Conservation (phyloP, 768 basidiomycete species). For the Boletellus ananiceps region DNA sequence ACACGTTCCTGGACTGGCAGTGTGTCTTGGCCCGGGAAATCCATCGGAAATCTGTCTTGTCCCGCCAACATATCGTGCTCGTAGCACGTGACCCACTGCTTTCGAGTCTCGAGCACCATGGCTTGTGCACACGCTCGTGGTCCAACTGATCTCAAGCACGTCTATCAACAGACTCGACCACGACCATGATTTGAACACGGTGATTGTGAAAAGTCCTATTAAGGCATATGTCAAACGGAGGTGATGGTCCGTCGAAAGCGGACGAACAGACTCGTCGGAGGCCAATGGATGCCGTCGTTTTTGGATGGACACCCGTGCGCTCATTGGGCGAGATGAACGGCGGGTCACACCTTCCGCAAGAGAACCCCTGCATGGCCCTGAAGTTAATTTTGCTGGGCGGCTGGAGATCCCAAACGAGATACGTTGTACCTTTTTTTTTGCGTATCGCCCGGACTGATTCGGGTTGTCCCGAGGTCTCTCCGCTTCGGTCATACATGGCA, state of each 20-base stretch:
- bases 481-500: background rate
- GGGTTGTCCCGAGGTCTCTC: slow-evolving; percentile 4
- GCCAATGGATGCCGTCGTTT: background rate
- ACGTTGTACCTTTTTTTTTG: background rate
- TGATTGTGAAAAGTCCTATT: background rate
- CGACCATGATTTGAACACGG: slow-evolving; percentile 1
- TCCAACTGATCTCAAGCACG: slow-evolving; percentile 10
- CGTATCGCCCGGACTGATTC: slow-evolving; percentile 12
- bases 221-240: background rate
- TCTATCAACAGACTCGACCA: slow-evolving; percentile 15
- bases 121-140: background rate
- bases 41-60: background rate
- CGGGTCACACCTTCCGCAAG: background rate
- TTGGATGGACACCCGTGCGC: slow-evolving; percentile 6
- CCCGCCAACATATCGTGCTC: background rate
- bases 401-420: slow-evolving; percentile 8
- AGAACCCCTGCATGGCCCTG: background rate
- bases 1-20: background rate
- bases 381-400: slow-evolving; percentile 11
- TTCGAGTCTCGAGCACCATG: background rate
- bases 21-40: slow-evolving; percentile 1
- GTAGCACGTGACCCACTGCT: background rate
- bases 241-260: background rate
- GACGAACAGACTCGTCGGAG: background rate
- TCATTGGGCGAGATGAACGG: slow-evolving; percentile 3